Base-by-base conservation (phyloP, 2,329 filamentous ascomycete species). In the Bipolaris cookei region DNA sequence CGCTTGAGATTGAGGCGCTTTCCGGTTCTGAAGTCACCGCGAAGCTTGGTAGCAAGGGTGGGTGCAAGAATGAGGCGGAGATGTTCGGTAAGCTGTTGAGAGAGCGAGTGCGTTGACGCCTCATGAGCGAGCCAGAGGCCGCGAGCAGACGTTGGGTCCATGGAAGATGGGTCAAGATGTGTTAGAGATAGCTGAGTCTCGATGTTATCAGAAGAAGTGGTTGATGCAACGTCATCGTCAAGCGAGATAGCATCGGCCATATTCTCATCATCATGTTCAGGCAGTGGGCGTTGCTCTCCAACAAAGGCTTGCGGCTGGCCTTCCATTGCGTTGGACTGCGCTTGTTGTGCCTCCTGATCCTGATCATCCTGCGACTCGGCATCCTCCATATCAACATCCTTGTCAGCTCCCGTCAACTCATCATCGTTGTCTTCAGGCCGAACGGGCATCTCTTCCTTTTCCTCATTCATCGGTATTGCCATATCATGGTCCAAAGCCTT, bases 1-100 rank as follows among this genome's bases (percentile, higher is more conserved):
- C 94, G 92, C 79, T 98, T 98, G 82, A 99, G 97, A 78, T 98
- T 99, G 68, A 99, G 91, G 0, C 95, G 90, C 77, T 99, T 99
- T 62, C 95, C 95, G 0, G 95, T 99, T 66, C 95, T 91, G 84
- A 96, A 98, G 66, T 96, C 92, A 41, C 95, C 95, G 1, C 94
- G 93, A 61, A 99, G 90, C 73, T 98, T 99, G 35, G 95, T 98
- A 1, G 94, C 93, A 51, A 96, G 88, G 0, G 94, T 98, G 0
- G 96, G 95, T 0, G 91, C 91, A 37, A 99, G 88, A 69, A 99
- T 98, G 13, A 99, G 87, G 23, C 95, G 92, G 16, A 99, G 88
- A 72, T 98, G 95, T 63, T 97, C 95, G 1, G 94, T 97, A 13
- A 99, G 83, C 1, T 92, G 89, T 54, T 97, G 86, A 0, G 95